A percentile compares a stretch with the other conserved stretches of the same genome.
phyloP scores from a whole-genome alignment of 164 flowering plant genomes.

The Taxillus chinensis region DNA sequence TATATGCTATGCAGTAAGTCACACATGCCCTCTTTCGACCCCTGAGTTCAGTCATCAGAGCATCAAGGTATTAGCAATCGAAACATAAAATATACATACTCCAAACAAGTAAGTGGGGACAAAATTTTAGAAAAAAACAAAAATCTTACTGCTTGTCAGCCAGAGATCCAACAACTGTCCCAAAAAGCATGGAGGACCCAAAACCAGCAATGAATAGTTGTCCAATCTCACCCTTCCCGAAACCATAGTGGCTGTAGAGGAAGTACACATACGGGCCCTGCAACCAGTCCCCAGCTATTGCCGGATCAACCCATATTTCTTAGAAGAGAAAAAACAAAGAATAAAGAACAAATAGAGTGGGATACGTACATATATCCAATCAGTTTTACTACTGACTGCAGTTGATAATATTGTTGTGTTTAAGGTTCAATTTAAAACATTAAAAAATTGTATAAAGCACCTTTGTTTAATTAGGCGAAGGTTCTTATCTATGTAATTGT shows the following conservation, averaged over 20 bases:
- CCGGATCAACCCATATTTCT: constrained; percentile 3
- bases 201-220: constrained; percentile 96
- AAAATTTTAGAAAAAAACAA: not conserved
- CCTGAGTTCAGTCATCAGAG: constrained; percentile 28
- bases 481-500: too few species aligned
- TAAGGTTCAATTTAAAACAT: too few species aligned
- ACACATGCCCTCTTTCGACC: constrained; percentile 95
- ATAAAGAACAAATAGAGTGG: not conserved
- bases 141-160: constrained; percentile 92
- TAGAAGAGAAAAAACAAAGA: constrained; percentile 13
- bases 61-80: constrained; percentile 3
- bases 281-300: constrained; percentile 89
- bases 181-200: constrained; percentile 97
- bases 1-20: constrained; percentile 93
- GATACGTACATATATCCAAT: not conserved
- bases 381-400: not conserved
- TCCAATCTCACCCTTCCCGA: constrained; percentile 92
- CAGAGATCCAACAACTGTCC: constrained; percentile 93
- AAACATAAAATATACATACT: not conserved
- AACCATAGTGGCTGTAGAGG: constrained; percentile 76
- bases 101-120: not conserved
- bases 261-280: constrained; percentile 93
- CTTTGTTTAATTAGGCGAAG: too few species aligned
- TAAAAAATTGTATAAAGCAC: too few species aligned
- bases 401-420: too few species aligned